Conservation (phyloP, 2,329 filamentous ascomycete genomes). For the Neofusicoccum cordaticola region DNA sequence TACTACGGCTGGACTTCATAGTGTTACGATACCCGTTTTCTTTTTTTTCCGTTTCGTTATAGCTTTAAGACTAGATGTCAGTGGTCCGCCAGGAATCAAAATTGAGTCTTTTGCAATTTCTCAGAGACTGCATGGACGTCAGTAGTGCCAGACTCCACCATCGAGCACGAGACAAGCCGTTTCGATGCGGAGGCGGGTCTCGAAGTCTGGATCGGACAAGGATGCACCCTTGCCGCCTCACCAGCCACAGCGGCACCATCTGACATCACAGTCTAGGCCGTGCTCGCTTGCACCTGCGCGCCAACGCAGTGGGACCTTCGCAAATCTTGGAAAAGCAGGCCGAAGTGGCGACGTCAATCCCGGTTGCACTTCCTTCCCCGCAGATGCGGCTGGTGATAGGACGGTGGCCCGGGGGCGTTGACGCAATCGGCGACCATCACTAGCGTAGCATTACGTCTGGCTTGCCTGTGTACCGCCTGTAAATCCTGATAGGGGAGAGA, state of each 20-base stretch:
- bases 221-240: neutral
- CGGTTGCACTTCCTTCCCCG: neutral
- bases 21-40: neutral
- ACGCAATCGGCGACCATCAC: neutral
- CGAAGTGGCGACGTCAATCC: neutral
- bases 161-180: neutral
- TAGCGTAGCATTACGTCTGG: neutral
- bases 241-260: neutral
- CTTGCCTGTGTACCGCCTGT: neutral
- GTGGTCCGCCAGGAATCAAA: no score
- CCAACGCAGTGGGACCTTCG: neutral
- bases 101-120: no score
- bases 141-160: neutral
- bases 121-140: no score
- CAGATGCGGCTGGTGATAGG: neutral
- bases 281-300: neutral
- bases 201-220: neutral
- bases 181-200: neutral
- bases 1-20: neutral
- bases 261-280: neutral
- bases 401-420: neutral
- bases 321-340: conserved; percentile 1
- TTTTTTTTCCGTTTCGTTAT: no score
- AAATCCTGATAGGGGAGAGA: neutral
- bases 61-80: neutral